phyloP scores from a whole-genome alignment of 345 rosid species.

The Hypericum androsaemum region DNA sequence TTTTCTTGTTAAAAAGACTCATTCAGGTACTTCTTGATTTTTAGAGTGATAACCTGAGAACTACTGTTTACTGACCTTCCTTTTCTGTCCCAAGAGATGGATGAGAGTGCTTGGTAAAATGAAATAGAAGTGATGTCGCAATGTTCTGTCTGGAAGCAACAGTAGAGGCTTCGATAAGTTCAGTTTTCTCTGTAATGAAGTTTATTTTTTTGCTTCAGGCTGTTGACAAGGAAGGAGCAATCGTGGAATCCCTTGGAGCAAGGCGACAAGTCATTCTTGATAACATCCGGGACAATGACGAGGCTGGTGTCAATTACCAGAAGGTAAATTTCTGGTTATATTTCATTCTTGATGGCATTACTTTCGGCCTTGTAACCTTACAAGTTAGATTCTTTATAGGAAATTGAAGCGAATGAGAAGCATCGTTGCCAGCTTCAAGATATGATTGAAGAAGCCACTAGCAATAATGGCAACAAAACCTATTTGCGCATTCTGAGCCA shows the following conservation, averaged over 20 bases:
- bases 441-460: conserved; percentile 81
- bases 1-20: too few species aligned
- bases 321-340: conserved; percentile 37
- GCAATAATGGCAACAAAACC: conserved; percentile 67
- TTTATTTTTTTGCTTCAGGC: conserved; percentile 25
- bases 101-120: too few species aligned
- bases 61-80: too few species aligned
- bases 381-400: conserved; percentile 34
- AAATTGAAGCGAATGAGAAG: conserved; percentile 74
- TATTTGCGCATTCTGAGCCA: conserved; percentile 81
- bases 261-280: conserved; percentile 92
- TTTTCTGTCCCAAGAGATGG: too few species aligned
- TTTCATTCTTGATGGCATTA: conserved; percentile 1
- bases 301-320: conserved; percentile 67
- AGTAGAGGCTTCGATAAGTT: too few species aligned
- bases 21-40: too few species aligned
- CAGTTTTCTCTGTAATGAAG: neutral
- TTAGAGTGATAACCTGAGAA: too few species aligned
- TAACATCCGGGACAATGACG: conserved; percentile 94
- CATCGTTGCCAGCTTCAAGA: conserved; percentile 67
- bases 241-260: conserved; percentile 48
- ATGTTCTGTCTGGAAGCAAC: too few species aligned
- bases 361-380: conserved; percentile 5
- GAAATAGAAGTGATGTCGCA: too few species aligned
- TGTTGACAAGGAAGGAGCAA: conserved; percentile 49